Percentiles rank a stretch among this genome's conserved stretches.
Conservation (phyloP, 2,329 filamentous ascomycete genomes). For the Pseudogymnoascus sp. region DNA sequence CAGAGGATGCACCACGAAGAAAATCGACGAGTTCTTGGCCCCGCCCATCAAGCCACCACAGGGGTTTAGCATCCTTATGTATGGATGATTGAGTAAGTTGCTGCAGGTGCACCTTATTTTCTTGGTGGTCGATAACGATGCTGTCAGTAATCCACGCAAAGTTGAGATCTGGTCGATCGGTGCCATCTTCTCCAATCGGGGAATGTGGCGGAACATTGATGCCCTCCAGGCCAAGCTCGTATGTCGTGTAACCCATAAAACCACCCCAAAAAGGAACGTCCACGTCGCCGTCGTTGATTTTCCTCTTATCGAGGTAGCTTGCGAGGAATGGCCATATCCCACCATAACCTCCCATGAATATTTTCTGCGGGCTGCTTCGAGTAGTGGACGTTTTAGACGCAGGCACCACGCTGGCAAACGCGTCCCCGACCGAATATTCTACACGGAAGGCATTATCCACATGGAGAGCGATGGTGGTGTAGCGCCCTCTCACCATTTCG, state of each 20-base stretch:
- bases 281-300: constrained; percentile 27
- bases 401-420: constrained; percentile 27
- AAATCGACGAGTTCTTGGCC: not conserved
- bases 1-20: not conserved
- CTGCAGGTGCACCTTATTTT: constrained; percentile 49
- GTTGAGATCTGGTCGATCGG: constrained; percentile 46
- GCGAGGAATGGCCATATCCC: constrained; percentile 28
- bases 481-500: constrained; percentile 49
- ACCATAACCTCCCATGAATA: constrained; percentile 16
- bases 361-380: not conserved
- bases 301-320: constrained; percentile 32
- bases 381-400: not conserved
- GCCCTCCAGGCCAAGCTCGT: constrained; percentile 54
- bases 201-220: constrained; percentile 34
- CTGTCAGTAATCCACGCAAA: constrained; percentile 57
- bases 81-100: constrained; percentile 32
- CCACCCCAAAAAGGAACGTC: constrained; percentile 58
- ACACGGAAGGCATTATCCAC: constrained; percentile 47
- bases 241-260: constrained; percentile 59
- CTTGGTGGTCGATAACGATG: constrained; percentile 54
- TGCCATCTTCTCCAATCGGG: constrained; percentile 12
- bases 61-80: not conserved
- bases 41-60: not conserved
- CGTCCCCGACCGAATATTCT: constrained; percentile 47
- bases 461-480: constrained; percentile 65